phyloP scores from a whole-genome alignment of 2,329 filamentous ascomycete genomes.

The Metarhizium sp. region DNA sequence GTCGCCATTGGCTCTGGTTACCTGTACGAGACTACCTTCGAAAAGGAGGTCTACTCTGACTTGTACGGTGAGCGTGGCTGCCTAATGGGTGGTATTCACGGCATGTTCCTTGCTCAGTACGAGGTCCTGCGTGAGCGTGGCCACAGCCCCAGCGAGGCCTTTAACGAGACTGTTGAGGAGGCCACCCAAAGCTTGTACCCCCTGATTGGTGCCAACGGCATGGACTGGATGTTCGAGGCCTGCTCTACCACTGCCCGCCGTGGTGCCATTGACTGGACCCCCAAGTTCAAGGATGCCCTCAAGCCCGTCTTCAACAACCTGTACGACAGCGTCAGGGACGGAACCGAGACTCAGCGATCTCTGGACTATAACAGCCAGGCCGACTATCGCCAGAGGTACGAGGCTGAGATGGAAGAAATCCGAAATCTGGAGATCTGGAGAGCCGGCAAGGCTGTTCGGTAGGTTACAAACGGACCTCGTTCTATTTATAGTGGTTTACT shows the following conservation, averaged over 20 bases:
- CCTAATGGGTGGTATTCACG: constrained; percentile 99
- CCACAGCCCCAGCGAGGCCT: constrained; percentile 95
- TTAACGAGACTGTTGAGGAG: constrained; percentile 99
- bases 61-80: constrained; percentile 99
- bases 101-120: constrained; percentile 99
- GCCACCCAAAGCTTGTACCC: constrained; percentile 97
- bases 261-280: constrained; percentile 98
- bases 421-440: constrained; percentile 97
- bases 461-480: constrained; percentile 21
- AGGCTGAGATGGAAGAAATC: constrained; percentile 98
- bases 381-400: constrained; percentile 95
- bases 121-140: constrained; percentile 98
- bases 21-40: constrained; percentile 99
- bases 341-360: constrained; percentile 89
- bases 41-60: constrained; percentile 99
- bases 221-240: constrained; percentile 99
- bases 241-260: constrained; percentile 98
- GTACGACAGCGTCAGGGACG: constrained; percentile 86
- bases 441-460: constrained; percentile 94
- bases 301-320: constrained; percentile 98
- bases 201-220: constrained; percentile 91
- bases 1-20: constrained; percentile 96
- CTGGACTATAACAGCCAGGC: constrained; percentile 94
- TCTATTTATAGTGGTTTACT: constrained; percentile 6
- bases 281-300: constrained; percentile 92